A percentile compares a stretch with the other conserved stretches of the same genome.
phyloP scores from a whole-genome alignment of 148 eudicot species.

The Suaeda aralocaspica region DNA sequence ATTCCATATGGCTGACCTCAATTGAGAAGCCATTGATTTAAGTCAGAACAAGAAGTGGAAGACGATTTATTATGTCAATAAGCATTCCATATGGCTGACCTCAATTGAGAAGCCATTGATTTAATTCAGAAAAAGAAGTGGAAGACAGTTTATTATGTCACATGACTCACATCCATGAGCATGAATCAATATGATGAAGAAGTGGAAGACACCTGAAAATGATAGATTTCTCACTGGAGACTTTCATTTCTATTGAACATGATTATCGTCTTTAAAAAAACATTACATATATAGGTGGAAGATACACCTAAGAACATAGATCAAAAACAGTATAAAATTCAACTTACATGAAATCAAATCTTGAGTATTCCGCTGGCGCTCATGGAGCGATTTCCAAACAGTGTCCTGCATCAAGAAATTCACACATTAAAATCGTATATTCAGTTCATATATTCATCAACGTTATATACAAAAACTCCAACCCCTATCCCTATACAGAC shows the following conservation, averaged over 20 bases:
- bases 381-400: constrained; percentile 28
- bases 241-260: neutral
- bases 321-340: constrained; percentile 11
- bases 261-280: neutral
- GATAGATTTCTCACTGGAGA: too few species aligned
- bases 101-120: neutral
- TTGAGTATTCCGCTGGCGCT: constrained; percentile 15
- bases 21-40: neutral
- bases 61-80: neutral
- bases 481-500: neutral
- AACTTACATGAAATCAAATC: constrained; percentile 33
- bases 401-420: constrained; percentile 32
- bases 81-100: too few species aligned
- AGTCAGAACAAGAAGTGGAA: neutral
- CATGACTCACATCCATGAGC: too few species aligned
- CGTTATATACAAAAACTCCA: neutral
- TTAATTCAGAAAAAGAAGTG: neutral
- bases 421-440: neutral
- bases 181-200: too few species aligned
- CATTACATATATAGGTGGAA: neutral
- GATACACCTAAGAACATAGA: neutral
- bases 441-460: neutral
- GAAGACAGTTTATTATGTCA: too few species aligned
- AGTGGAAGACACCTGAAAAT: too few species aligned
- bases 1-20: neutral